Evolutionary conservation across 2,329 filamentous ascomycete genomes (phyloP).

Genomic region (Gaeumannomyces sp.): DNA sequence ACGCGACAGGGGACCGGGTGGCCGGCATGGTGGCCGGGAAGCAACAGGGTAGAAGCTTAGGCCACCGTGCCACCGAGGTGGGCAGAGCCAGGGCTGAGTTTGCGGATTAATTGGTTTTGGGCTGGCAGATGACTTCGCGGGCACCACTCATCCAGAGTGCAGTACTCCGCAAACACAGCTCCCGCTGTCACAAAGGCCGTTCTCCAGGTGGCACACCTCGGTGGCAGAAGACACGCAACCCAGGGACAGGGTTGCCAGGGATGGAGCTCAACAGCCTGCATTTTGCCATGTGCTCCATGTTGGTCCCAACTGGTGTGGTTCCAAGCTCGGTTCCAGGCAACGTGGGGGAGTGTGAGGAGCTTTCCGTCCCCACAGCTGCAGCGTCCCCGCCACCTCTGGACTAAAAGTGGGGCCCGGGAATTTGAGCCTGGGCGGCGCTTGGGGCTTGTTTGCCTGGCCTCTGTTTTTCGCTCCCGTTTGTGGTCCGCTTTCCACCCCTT

Average conservation of each 20-base stretch:
- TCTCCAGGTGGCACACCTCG: background rate
- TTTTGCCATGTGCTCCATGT: background rate
- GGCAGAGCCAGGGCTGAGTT: background rate
- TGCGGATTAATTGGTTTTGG: no score
- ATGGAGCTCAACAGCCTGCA: background rate
- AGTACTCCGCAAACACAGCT: background rate
- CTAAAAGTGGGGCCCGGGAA: background rate
- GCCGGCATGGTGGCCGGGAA: background rate
- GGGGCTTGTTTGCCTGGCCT: background rate
- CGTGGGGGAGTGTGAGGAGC: slow-evolving; percentile 1
- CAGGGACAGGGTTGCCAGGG: background rate
- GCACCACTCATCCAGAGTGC: no score
- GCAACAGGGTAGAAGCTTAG: no score
- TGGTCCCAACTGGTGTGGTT: background rate
- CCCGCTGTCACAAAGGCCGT: background rate
- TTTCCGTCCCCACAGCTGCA: slow-evolving; percentile 1
- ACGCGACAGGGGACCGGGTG: background rate
- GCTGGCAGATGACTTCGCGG: no score
- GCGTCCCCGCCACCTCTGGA: background rate
- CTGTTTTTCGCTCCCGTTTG: slow-evolving; percentile 1
- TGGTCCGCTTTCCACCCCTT: slow-evolving; percentile 1
- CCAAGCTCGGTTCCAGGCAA: background rate
- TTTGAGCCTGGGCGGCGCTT: background rate
- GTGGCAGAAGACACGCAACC: background rate
- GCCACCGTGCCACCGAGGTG: background rate